These are phyloP conservation scores for Alternaria incomplexa DNA, from an alignment of 2,329 filamentous ascomycete genomes.

Conservation along the genomic window DNA sequence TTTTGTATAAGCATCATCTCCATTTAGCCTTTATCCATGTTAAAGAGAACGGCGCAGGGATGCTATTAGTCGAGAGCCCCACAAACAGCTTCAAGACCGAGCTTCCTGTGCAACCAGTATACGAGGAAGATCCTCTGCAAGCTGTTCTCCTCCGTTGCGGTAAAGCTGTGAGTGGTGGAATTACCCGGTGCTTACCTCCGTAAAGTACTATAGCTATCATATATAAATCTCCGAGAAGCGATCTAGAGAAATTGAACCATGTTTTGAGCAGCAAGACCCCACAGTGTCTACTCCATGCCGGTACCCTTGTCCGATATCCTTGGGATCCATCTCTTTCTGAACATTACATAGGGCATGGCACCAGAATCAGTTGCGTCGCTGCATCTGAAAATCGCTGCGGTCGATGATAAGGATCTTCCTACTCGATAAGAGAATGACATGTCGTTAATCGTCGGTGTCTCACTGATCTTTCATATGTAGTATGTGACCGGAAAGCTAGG, in stretches of 20 bases:
- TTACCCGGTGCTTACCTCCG: background rate
- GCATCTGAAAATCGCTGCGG: background rate
- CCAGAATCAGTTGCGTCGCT: background rate
- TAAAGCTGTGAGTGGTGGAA: background rate
- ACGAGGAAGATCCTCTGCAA: background rate
- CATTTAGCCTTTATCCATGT: constrained; percentile 6
- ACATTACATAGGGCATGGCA: background rate
- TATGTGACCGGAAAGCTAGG: background rate
- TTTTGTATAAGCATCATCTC: background rate
- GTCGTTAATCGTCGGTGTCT: background rate
- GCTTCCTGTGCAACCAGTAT: background rate
- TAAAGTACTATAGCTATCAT: background rate
- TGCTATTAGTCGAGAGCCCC: background rate
- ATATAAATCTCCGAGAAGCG: background rate
- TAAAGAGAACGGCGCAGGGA: background rate
- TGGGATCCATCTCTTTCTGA: background rate
- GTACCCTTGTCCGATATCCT: background rate
- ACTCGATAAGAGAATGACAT: background rate
- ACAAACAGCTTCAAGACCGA: background rate
- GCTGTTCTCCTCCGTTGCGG: too few relatives aligned
- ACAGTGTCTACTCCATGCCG: background rate
- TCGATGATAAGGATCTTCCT: background rate
- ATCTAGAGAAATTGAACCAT: background rate
- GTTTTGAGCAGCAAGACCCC: background rate
- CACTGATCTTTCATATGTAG: background rate